Evolutionary conservation across 2,329 filamentous ascomycete species (phyloP), one percentile per base, ranked within the genome.

Genomic region (Fusarium sacchari): DNA sequence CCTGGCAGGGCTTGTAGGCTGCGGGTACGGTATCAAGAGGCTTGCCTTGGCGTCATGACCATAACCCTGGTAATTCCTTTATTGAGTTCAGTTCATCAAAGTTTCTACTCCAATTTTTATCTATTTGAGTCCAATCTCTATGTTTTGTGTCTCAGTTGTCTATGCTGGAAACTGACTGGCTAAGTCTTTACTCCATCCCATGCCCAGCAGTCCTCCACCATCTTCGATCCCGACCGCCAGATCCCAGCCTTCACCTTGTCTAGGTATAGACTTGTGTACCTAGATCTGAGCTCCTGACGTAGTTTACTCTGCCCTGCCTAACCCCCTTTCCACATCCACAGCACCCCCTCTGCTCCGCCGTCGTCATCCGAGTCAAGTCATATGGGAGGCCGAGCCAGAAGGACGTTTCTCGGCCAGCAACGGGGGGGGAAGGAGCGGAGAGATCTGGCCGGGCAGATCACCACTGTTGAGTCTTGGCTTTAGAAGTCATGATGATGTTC

Each of bases 301-400:
- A 74, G 64, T 55, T 53, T 58, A 39, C 24, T 53, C 49, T 63
- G 44, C 63, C 66, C 60, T 72, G 40, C 46, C 60, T 70, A 57
- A 52, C 43, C 64, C 50, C 61, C 57, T 61, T 67, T 58, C 57
- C 66, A 75, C 36, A 22, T 34, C 32, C 60, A 40, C 47, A 66
- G 66, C 73, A 77, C 73, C 62, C 62, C 63, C 65, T 69, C 58
- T 59, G 42, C 24, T 59, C 60, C 43, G 64, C 57, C 71, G 62
- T 77, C 76, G 74, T 77, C 76, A 78, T 78, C 71, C 76, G 76
- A 78, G 71, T 78, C 76, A 74, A 76, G 76, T 78, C 76, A 78
- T 65, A 76, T 78, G 76, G 71, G 72, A 64, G 65, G 60, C 62
- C 72, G 72, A 77, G 76, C 77, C 76, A 77, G 75, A 73, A 75